Evolutionary conservation across 2,329 filamentous ascomycete genomes (phyloP), one percentile per base, ranked within the genome.

Genomic region (Trichoderma lentiforme): DNA sequence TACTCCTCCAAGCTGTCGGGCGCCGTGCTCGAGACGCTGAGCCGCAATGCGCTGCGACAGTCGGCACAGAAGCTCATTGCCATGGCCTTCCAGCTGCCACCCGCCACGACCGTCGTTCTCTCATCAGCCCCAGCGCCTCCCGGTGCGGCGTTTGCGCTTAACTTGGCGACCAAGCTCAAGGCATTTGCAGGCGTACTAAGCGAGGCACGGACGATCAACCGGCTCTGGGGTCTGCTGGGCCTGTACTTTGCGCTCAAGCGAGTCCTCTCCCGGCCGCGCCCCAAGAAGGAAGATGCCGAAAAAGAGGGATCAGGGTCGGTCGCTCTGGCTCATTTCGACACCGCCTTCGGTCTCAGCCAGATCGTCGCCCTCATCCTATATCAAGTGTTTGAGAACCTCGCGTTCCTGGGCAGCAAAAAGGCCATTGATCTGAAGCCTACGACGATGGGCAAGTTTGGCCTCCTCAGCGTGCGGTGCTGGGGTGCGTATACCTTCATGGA

Each of bases 401-500:
- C 92, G 18, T 97, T 92, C 83, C 86, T 98, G 47, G 86, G 90
- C 3, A 85, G 86, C 73, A 94, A 94, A 80, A 91, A 91, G 24
- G 88, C 97, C 4, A 79, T 97, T 65, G 85, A 82, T 18, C 86
- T 88, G 82, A 81, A 82, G 6, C 84, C 86, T 15, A 85, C 87
- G 62, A 87, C 86, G 62, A 87, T 92, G 79, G 86, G 80, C 32
- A 85, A 83, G 75, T 90, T 91, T 79, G 91, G 88, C 81, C 80
- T 90, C 21, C 93, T 91, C 90, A 94, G 92, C 81, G 90, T 89
- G 71, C 87, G 94, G 58, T 93, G 92, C 74, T 98, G 95, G 94
- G 89, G 91, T 70, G 86, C 87, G 28, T 94, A 94, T 83, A 90
- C 97, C 7, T 88, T 88, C 24, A 83, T 95, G 73, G 94, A 98